A percentile compares a stretch with the other conserved stretches of the same genome.
Conservation (phyloP, 2,329 filamentous ascomycete genomes). For the Achaetomium macrosporum region DNA sequence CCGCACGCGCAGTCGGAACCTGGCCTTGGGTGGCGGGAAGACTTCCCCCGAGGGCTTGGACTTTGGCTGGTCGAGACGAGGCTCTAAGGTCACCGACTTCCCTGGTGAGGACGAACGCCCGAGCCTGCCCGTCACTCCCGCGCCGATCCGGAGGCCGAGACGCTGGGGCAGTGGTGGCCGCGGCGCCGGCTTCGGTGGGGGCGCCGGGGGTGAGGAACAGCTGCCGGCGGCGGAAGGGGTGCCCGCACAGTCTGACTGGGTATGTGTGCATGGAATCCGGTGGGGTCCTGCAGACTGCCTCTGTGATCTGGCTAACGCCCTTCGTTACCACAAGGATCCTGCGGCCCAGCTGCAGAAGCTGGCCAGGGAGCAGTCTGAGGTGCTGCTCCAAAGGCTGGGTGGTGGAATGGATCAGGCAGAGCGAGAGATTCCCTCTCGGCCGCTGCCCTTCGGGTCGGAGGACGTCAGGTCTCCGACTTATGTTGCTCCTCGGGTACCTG, state of each 20-base stretch:
- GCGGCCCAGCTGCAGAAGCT: conserved; percentile 63
- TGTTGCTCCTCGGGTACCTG: conserved; percentile 33
- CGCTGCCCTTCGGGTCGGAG: conserved; percentile 50
- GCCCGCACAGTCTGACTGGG: conserved; percentile 85
- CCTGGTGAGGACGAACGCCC: conserved; percentile 76
- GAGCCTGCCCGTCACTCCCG: conserved; percentile 85
- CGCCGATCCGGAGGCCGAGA: conserved; percentile 63
- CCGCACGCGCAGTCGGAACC: conserved; percentile 32
- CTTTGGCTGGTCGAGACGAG: conserved; percentile 28
- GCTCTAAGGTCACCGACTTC: conserved; percentile 77
- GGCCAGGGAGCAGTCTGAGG: conserved; percentile 58
- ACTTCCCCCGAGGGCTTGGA: background rate
- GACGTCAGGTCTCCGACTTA: conserved; percentile 40
- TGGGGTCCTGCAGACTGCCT: conserved; percentile 48
- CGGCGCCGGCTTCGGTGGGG: conserved; percentile 28
- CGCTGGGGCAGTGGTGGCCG: conserved; percentile 55
- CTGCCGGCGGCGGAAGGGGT: conserved; percentile 77
- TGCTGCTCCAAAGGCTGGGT: conserved; percentile 50
- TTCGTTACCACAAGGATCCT: conserved; percentile 57
- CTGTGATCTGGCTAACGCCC: conserved; percentile 51
- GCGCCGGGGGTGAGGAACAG: conserved; percentile 44
- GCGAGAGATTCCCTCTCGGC: conserved; percentile 42
- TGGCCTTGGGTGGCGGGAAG: conserved; percentile 17
- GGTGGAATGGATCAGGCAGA: conserved; percentile 25
- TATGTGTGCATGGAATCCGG: conserved; percentile 62